Evolutionary conservation across 129 eudicot genomes (phyloP).

Genomic region (Pulicaria dysenterica): DNA sequence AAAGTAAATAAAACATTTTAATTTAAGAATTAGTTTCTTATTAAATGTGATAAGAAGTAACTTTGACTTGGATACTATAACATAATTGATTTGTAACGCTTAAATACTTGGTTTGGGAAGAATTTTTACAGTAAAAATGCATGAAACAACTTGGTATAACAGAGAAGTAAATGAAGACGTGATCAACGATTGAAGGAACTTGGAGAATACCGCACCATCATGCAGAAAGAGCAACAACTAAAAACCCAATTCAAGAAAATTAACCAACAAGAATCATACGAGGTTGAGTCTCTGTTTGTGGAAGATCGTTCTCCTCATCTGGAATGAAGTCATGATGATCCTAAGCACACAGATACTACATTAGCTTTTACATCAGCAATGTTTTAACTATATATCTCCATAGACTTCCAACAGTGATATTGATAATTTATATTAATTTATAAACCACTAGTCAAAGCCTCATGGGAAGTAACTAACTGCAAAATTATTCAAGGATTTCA

Average conservation of each 20-base stretch:
- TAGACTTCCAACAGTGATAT: neutral
- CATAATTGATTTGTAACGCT: no score
- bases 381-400: neutral
- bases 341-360: slow-evolving; percentile 15
- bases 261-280: slow-evolving; percentile 46
- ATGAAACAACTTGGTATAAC: neutral
- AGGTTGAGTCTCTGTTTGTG: slow-evolving; percentile 33
- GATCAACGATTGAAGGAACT: neutral
- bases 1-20: no score
- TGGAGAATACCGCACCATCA: slow-evolving; percentile 3
- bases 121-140: neutral
- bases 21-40: no score
- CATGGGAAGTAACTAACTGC: no score
- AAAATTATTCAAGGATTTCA: no score
- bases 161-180: neutral
- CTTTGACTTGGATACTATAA: no score
- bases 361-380: neutral
- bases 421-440: no score
- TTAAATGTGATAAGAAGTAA: no score
- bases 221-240: neutral
- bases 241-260: slow-evolving; percentile 1
- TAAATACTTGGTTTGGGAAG: neutral
- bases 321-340: slow-evolving; percentile 24
- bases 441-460: no score
- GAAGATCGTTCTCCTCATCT: slow-evolving; percentile 46